Evolutionary conservation across 345 rosid species (phyloP).

Genomic region (Fremontodendron californicum): DNA sequence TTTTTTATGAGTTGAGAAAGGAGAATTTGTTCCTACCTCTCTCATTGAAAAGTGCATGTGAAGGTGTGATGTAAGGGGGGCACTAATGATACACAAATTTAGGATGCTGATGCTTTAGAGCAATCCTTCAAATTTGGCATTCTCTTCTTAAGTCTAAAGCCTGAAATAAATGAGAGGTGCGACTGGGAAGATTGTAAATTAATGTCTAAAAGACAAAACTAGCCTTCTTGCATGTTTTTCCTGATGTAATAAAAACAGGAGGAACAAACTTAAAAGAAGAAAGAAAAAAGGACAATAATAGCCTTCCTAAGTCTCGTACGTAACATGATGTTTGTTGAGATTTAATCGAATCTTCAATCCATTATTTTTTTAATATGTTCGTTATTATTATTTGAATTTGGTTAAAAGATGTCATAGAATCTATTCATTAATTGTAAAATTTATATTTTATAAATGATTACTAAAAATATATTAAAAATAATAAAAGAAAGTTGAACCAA

Average conservation of each 20-base stretch:
- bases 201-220: background rate
- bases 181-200: background rate
- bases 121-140: background rate
- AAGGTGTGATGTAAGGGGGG: background rate
- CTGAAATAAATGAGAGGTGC: background rate
- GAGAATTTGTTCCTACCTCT: background rate
- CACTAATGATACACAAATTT: background rate
- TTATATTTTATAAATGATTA: too few species aligned
- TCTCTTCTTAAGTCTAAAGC: too few species aligned
- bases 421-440: too few species aligned
- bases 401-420: too few species aligned
- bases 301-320: background rate
- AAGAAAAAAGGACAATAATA: background rate
- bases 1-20: background rate
- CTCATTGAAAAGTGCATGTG: background rate
- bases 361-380: too few species aligned
- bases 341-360: too few species aligned
- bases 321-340: background rate
- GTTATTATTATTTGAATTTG: too few species aligned
- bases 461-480: too few species aligned
- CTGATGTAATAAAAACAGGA: background rate
- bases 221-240: background rate
- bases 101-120: background rate
- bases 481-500: too few species aligned
- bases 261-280: too few species aligned